phyloP scores from a whole-genome alignment of 805 yeast species.

The Kurtzmaniella fragi region DNA sequence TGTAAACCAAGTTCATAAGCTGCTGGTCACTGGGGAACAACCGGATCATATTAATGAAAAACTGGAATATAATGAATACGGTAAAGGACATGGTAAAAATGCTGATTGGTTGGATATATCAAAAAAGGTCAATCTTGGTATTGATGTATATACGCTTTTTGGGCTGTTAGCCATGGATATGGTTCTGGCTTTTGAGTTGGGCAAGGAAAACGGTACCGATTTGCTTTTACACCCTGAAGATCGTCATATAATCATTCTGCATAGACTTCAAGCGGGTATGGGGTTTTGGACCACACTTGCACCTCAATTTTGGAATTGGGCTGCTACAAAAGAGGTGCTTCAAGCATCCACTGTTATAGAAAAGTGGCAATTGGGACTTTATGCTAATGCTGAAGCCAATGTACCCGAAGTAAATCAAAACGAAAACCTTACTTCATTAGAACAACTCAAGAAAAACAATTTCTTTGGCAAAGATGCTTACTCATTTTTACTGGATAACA shows the following conservation, averaged over 20 bases:
- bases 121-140: constrained; percentile 27
- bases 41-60: constrained; percentile 33
- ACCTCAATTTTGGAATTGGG: constrained; percentile 51
- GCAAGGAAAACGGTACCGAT: constrained; percentile 42
- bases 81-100: constrained; percentile 22
- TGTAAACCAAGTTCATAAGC: constrained; percentile 18
- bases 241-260: constrained; percentile 38
- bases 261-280: constrained; percentile 48
- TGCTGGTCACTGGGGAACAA: constrained; percentile 24
- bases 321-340: constrained; percentile 36
- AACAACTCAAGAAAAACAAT: constrained; percentile 28
- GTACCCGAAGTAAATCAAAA: constrained; percentile 14
- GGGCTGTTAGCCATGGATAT: constrained; percentile 72
- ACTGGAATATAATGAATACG: constrained; percentile 26
- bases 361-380: constrained; percentile 41
- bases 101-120: constrained; percentile 26
- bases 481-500: constrained; percentile 49
- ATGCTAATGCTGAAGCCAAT: constrained; percentile 28
- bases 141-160: constrained; percentile 58
- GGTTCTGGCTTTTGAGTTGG: constrained; percentile 57
- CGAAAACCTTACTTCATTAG: constrained; percentile 27
- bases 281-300: constrained; percentile 62
- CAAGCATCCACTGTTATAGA: constrained; percentile 36
- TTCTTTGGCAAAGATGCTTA: constrained; percentile 29
- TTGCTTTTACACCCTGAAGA: constrained; percentile 36